Evolutionary conservation across 495 filamentous ascomycete genomes (phyloP).

Genomic region (Penicillium arizonense): DNA sequence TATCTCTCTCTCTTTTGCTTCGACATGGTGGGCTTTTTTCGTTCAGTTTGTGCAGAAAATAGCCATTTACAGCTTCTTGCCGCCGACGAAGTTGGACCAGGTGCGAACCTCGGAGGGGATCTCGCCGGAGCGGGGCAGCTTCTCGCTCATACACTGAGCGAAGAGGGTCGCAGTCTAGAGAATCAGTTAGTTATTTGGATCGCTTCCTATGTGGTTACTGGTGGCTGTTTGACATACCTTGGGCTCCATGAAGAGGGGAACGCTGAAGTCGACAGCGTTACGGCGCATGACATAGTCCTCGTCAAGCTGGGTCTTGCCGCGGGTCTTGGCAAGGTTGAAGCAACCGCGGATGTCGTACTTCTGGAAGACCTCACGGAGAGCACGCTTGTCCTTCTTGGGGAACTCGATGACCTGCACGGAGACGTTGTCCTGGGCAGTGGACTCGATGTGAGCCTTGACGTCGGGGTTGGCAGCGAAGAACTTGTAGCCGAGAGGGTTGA

Average conservation of each 20-base stretch:
- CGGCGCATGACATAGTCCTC: conserved; percentile 98
- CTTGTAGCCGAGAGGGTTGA: conserved; percentile 89
- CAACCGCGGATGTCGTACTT: conserved; percentile 95
- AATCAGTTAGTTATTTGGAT: conserved; percentile 13
- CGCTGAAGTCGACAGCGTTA: conserved; percentile 97
- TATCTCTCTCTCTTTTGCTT: background rate
- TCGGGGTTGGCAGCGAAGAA: conserved; percentile 79
- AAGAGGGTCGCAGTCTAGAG: conserved; percentile 89
- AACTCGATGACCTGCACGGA: conserved; percentile 92
- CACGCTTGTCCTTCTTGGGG: conserved; percentile 93
- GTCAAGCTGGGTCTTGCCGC: conserved; percentile 82
- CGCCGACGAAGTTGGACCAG: conserved; percentile 93
- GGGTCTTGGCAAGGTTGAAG: conserved; percentile 86
- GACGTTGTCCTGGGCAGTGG: conserved; percentile 59
- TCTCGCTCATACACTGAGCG: conserved; percentile 92
- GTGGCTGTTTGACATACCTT: conserved; percentile 62
- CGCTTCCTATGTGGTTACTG: background rate
- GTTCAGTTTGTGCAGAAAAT: conserved; percentile 19
- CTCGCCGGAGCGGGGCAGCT: conserved; percentile 77
- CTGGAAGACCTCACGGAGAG: conserved; percentile 91
- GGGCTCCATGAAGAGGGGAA: conserved; percentile 97
- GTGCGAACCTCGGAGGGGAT: conserved; percentile 86
- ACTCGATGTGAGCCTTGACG: conserved; percentile 82
- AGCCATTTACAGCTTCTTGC: conserved; percentile 74
- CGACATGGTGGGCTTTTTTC: conserved; percentile 13